A percentile compares a stretch with the other conserved stretches of the same genome.
phyloP scores from a whole-genome alignment of 805 yeast genomes.

The Candida adriatica region DNA sequence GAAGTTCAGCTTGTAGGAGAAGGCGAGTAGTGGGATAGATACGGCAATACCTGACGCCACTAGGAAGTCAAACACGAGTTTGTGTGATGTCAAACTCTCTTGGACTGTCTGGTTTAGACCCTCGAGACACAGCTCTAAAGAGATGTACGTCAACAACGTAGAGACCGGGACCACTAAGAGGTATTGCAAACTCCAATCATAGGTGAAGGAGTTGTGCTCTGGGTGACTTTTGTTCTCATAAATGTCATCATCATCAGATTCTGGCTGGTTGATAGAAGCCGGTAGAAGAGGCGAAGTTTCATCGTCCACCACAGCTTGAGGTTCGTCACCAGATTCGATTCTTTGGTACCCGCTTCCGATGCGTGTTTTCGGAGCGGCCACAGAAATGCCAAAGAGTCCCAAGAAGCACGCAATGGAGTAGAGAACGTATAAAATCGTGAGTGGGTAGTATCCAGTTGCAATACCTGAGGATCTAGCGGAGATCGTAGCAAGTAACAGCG shows the following conservation, averaged over 20 bases:
- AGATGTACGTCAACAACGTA: constrained; percentile 45
- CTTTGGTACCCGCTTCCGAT: too few species aligned
- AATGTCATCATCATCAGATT: constrained; percentile 11
- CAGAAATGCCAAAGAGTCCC: constrained; percentile 39
- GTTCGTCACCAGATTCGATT: constrained; percentile 9
- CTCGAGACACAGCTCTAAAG: constrained; percentile 45
- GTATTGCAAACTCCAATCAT: constrained; percentile 80
- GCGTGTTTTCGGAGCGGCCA: constrained; percentile 26
- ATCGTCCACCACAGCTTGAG: constrained; percentile 10
- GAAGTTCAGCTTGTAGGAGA: constrained; percentile 59
- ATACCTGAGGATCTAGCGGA: constrained; percentile 9
- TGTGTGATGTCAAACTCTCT: constrained; percentile 46
- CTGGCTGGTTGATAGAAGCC: constrained; percentile 13
- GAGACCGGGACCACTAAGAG: constrained; percentile 61
- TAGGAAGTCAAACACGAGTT: constrained; percentile 30
- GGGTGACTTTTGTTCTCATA: constrained; percentile 17
- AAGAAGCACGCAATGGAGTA: constrained; percentile 41
- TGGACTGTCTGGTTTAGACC: constrained; percentile 67
- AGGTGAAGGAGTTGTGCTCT: constrained; percentile 38
- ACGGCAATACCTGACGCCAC: constrained; percentile 31
- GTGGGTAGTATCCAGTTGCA: constrained; percentile 41
- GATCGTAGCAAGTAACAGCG: constrained; percentile 40
- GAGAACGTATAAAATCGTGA: constrained; percentile 39
- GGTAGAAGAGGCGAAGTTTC: constrained; percentile 30
- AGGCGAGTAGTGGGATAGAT: constrained; percentile 54